These are phyloP conservation scores for Ganoderma lucidum DNA, from an alignment of 1,284 basidiomycete genomes.

Conservation along the genomic window DNA sequence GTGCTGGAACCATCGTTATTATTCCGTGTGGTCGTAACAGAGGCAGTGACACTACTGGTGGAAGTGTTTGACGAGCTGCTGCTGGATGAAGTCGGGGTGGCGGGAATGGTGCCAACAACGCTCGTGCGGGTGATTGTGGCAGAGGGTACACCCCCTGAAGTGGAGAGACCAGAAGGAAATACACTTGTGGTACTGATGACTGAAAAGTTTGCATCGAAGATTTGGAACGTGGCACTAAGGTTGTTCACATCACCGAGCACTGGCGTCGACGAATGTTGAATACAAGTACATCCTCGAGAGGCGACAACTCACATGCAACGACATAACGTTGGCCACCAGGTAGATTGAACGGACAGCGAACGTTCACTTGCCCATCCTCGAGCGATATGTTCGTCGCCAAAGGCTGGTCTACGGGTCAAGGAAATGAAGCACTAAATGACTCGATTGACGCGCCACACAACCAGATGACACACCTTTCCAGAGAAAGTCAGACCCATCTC, in stretches of 20 bases:
- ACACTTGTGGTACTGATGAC: neutral
- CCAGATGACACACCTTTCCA: neutral
- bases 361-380: conserved; percentile 18
- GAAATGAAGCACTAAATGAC: neutral
- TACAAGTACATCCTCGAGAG: neutral
- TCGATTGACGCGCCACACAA: too few species aligned
- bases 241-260: neutral
- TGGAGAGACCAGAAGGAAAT: neutral
- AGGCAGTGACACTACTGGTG: neutral
- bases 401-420: conserved; percentile 13
- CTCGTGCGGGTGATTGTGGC: neutral
- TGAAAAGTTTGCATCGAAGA: neutral
- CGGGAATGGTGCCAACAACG: neutral
- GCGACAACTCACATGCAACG: conserved; percentile 14
- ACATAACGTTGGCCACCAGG: conserved; percentile 11
- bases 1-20: neutral
- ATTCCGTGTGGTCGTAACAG: neutral
- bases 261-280: neutral
- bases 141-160: neutral
- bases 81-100: neutral
- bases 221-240: neutral
- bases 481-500: neutral
- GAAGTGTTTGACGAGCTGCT: neutral
- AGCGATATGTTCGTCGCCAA: conserved; percentile 13
- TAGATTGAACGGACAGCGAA: conserved; percentile 19